Conservation (phyloP, 192 early-diverging fungal genomes). For the Rhizophagus prolifer region DNA sequence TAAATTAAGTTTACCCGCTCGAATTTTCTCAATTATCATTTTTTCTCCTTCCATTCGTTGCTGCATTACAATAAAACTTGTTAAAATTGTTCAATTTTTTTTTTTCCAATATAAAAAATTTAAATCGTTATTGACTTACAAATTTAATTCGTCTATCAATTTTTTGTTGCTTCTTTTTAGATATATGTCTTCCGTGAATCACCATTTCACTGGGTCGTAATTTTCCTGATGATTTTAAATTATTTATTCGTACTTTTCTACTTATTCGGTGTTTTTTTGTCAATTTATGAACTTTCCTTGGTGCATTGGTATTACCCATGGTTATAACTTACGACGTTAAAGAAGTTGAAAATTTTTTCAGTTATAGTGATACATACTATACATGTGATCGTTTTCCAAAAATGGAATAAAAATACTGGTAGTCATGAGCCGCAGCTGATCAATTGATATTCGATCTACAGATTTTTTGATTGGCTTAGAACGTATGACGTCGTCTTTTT, state of each 20-base stretch:
- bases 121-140: not conserved
- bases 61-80: not conserved
- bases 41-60: not conserved
- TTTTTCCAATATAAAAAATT: not conserved
- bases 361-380: too few species aligned
- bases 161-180: not conserved
- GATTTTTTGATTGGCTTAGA: too few species aligned
- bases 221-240: not conserved
- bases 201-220: not conserved
- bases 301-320: not conserved
- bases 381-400: too few species aligned
- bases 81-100: too few species aligned
- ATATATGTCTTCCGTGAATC: not conserved
- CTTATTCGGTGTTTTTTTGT: not conserved
- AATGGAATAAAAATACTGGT: too few species aligned
- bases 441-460: too few species aligned
- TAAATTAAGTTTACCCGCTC: not conserved
- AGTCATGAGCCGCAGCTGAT: too few species aligned
- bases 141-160: not conserved
- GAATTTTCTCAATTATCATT: not conserved
- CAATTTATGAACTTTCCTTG: not conserved
- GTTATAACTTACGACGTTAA: not conserved
- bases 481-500: too few species aligned
- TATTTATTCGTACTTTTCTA: not conserved
- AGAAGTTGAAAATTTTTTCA: too few species aligned